Base-by-base conservation (phyloP, 2,329 filamentous ascomycete species). In the Cryphonectria parasitica region DNA sequence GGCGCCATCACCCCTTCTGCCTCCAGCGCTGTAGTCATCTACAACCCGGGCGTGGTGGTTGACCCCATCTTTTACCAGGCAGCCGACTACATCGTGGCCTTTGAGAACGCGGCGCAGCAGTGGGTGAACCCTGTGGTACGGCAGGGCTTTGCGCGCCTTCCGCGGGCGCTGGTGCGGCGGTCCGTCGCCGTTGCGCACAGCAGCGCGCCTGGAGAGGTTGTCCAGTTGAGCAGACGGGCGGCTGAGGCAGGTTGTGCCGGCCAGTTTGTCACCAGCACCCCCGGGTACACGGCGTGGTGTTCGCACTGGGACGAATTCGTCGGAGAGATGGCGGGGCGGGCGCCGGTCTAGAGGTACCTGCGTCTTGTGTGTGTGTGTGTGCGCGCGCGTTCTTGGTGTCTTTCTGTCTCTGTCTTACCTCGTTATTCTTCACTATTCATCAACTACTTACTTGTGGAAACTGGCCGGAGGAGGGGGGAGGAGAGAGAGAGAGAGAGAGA, bases 41-140 rank as follows among this genome's bases (percentile, higher is more conserved):
- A 83, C 75, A 85, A 85, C 71, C 83, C 83, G 5, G 83, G 83
- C 34, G 79, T 80, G 7, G 77, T 84, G 19, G 81, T 82, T 3
- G 79, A 81, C 69, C 75, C 78, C 66, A 77, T 76, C 41, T 84
- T 82, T 75, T 77, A 82, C 69, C 73, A 78, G 52, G 77, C 77
- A 1, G 81, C 82, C 39, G 82, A 85, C 76, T 82, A 80, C 72
- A 80, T 83, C 7, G 81, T 84, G 41, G 81, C 83, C 19, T 85
- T 85, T 68, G 83, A 85, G 76, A 75, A 76, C 61, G 63, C 60
- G 34, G 71, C 69, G 13, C 49, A 43, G 6, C 68, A 71, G 63
- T 76, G 75, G 75, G 43, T 68, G 45, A 67, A 72, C 10, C 66
- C 66, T n/a, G 73, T 66, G 39, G 75, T 75, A n/a, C 43, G 63